These are phyloP conservation scores for Gastrolobium bilobum DNA, from an alignment of 306 rosid species.

Conservation along the genomic window DNA sequence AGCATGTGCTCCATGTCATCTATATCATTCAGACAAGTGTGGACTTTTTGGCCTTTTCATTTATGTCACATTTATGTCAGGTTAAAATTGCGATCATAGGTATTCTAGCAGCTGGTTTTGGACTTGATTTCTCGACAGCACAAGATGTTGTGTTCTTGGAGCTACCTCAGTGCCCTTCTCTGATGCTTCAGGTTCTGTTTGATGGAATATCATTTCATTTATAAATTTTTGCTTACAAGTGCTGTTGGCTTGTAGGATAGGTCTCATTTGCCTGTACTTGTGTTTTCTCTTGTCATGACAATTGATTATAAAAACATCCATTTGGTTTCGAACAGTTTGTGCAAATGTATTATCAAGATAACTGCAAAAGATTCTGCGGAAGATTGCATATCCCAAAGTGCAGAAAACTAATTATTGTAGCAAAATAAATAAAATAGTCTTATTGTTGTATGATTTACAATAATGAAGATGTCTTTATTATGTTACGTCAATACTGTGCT, in stretches of 20 bases:
- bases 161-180: conserved; percentile 82
- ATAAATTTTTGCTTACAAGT: conserved; percentile 24
- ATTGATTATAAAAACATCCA: conserved; percentile 11
- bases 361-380: conserved; percentile 31
- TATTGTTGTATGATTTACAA: conserved; percentile 31
- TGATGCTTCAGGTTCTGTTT: conserved; percentile 87
- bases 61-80: conserved; percentile 55
- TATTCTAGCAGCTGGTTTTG: conserved; percentile 91
- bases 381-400: conserved; percentile 23
- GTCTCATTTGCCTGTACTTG: conserved; percentile 28
- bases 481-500: conserved; percentile 3
- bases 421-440: conserved; percentile 32
- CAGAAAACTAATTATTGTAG: conserved; percentile 30
- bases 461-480: conserved; percentile 3
- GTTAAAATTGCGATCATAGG: conserved; percentile 93
- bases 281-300: conserved; percentile 26
- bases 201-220: conserved; percentile 34
- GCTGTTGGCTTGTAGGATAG: background rate
- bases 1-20: background rate
- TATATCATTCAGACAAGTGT: conserved; percentile 16
- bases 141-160: conserved; percentile 94
- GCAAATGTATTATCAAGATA: conserved; percentile 13
- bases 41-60: conserved; percentile 21
- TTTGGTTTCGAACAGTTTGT: conserved; percentile 32
- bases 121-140: conserved; percentile 93